A percentile compares a stretch with the other conserved stretches of the same genome.
These are phyloP conservation scores for Yamadazyma kitorensis DNA, from an alignment of 805 yeast species.

Conservation along the genomic window DNA sequence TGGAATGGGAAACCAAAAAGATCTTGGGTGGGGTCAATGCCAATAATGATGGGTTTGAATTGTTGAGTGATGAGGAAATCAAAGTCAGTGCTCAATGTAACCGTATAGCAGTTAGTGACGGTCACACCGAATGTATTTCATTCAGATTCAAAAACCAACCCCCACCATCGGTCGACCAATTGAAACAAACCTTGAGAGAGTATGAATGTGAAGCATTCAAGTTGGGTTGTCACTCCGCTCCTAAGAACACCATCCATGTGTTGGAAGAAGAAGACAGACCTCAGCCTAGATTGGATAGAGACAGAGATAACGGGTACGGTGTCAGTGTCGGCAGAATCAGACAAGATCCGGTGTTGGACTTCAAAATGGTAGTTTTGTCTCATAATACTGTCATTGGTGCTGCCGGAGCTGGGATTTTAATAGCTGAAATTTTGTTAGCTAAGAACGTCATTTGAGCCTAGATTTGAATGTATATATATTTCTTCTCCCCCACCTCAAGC, in stretches of 20 bases:
- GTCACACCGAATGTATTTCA: slow-evolving; percentile 95
- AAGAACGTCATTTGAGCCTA: slow-evolving; percentile 73
- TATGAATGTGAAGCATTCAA: slow-evolving; percentile 81
- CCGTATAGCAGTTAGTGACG: slow-evolving; percentile 95
- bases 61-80: slow-evolving; percentile 65
- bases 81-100: slow-evolving; percentile 95
- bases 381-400: slow-evolving; percentile 98
- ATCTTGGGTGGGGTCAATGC: slow-evolving; percentile 68
- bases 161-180: slow-evolving; percentile 80
- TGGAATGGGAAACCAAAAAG: slow-evolving; percentile 97
- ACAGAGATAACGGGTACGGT: slow-evolving; percentile 90
- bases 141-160: slow-evolving; percentile 78
- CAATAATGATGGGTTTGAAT: slow-evolving; percentile 52
- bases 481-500: background rate
- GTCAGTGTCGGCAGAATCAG: slow-evolving; percentile 94
- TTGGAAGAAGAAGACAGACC: slow-evolving; percentile 92
- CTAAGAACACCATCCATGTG: slow-evolving; percentile 86
- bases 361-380: slow-evolving; percentile 94
- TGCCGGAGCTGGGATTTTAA: slow-evolving; percentile 96
- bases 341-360: slow-evolving; percentile 89
- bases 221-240: slow-evolving; percentile 88
- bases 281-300: slow-evolving; percentile 95
- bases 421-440: slow-evolving; percentile 84
- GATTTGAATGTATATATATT: background rate
- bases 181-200: slow-evolving; percentile 65